Conservation (phyloP, 768 basidiomycete species). For the Zangia roseola region DNA sequence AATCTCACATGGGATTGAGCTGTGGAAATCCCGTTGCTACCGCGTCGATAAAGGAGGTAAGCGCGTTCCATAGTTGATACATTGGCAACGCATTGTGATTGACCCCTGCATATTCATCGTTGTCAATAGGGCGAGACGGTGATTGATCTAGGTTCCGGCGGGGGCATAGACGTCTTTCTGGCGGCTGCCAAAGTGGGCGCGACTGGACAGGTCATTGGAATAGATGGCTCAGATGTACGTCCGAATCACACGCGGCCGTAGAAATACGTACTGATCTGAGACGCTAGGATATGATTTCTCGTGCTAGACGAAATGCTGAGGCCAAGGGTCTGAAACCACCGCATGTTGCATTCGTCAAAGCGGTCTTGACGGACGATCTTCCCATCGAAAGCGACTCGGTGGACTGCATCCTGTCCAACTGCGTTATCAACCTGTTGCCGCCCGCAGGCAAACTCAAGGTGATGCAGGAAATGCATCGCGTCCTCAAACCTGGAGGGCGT, state of each 20-base stretch:
- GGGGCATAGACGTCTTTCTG: constrained; percentile 55
- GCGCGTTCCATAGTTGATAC: too few species aligned
- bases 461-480: constrained; percentile 46
- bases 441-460: constrained; percentile 39
- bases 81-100: background rate
- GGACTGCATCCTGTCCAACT: constrained; percentile 59
- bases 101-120: background rate
- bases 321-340: constrained; percentile 44
- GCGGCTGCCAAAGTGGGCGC: constrained; percentile 50
- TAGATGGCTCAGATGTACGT: constrained; percentile 51
- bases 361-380: constrained; percentile 40
- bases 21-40: constrained; percentile 53
- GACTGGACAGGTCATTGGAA: constrained; percentile 49
- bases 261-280: background rate
- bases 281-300: constrained; percentile 48
- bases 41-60: constrained; percentile 47
- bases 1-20: constrained; percentile 48
- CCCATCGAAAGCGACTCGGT: constrained; percentile 49
- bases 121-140: constrained; percentile 50
- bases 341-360: constrained; percentile 48
- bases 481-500: constrained; percentile 58
- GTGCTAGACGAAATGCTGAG: constrained; percentile 46
- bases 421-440: constrained; percentile 53
- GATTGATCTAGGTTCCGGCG: constrained; percentile 57
- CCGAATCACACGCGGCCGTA: background rate